These are phyloP conservation scores for Penicillium diatomitis DNA, from an alignment of 495 filamentous ascomycete species.

Conservation along the genomic window DNA sequence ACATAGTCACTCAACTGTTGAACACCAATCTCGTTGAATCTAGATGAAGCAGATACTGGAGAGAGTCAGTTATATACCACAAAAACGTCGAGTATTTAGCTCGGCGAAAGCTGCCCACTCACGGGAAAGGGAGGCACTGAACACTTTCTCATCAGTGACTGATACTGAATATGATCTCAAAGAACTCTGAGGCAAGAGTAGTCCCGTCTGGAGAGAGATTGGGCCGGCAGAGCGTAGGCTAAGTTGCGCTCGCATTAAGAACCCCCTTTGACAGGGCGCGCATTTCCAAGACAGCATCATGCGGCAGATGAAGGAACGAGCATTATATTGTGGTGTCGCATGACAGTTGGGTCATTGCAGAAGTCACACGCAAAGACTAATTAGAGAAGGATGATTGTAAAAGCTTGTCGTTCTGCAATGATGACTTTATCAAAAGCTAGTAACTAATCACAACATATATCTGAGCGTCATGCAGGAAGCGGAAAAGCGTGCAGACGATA, in stretches of 20 bases:
- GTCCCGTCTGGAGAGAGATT: too few relatives aligned
- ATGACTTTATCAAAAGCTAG: too few relatives aligned
- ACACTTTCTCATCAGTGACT: slow-evolving; percentile 9
- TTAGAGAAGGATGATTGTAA: too few relatives aligned
- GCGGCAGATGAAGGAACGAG: background rate
- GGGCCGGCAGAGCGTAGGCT: slow-evolving; percentile 13
- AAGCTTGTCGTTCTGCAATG: too few relatives aligned
- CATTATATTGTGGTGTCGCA: slow-evolving; percentile 19
- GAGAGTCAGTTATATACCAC: slow-evolving; percentile 8
- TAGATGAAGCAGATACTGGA: slow-evolving; percentile 48
- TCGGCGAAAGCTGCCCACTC: background rate
- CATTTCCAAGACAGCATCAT: slow-evolving; percentile 25
- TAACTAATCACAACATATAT: slow-evolving; percentile 2
- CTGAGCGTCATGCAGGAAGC: slow-evolving; percentile 16
- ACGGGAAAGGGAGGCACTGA: slow-evolving; percentile 28
- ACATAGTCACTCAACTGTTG: slow-evolving; percentile 83
- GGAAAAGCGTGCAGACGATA: slow-evolving; percentile 7
- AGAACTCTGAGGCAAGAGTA: too few relatives aligned
- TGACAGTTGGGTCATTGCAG: slow-evolving; percentile 4
- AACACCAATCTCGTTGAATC: slow-evolving; percentile 87
- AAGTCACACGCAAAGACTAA: slow-evolving; percentile 2
- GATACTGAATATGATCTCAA: slow-evolving; percentile 12
- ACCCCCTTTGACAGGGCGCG: slow-evolving; percentile 29
- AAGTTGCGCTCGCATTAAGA: slow-evolving; percentile 20
- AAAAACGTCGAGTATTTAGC: too few relatives aligned